Evolutionary conservation across 2,329 filamentous ascomycete genomes (phyloP).

Genomic region (Rhytidhysteron rufulum): DNA sequence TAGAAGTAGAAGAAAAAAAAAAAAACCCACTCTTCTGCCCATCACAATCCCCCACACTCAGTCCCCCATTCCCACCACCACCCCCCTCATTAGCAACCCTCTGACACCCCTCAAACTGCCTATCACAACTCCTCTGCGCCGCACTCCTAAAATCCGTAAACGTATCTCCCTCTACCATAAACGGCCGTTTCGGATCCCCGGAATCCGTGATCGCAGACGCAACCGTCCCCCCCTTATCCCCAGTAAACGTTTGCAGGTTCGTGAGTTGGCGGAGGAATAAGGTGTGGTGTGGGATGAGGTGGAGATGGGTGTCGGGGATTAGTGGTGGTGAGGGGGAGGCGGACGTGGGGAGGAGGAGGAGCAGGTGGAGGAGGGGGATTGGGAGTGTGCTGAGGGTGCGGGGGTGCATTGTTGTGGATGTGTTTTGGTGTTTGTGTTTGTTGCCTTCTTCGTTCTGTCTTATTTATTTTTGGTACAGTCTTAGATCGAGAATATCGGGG

Average conservation of each 20-base stretch:
- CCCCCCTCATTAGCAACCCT: constrained; percentile 45
- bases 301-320: constrained; percentile 16
- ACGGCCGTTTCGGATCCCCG: constrained; percentile 46
- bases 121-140: constrained; percentile 58
- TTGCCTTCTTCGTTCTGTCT: too few species aligned
- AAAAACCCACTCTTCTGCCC: constrained; percentile 43
- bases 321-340: constrained; percentile 22
- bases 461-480: too few species aligned
- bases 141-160: constrained; percentile 57
- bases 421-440: not conserved
- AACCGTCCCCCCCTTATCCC: constrained; percentile 48
- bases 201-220: constrained; percentile 50
- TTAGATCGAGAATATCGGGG: too few species aligned
- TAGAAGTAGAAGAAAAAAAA: not conserved
- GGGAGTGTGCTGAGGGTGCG: constrained; percentile 11
- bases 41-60: constrained; percentile 50
- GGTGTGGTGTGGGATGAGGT: constrained; percentile 26
- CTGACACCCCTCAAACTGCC: constrained; percentile 59
- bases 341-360: constrained; percentile 16
- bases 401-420: constrained; percentile 9
- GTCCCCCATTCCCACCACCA: constrained; percentile 43
- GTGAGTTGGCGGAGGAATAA: constrained; percentile 29
- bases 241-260: constrained; percentile 37
- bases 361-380: constrained; percentile 16
- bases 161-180: constrained; percentile 26